Evolutionary conservation across 768 basidiomycete species (phyloP).

Genomic region (Naganishia randhawae): DNA sequence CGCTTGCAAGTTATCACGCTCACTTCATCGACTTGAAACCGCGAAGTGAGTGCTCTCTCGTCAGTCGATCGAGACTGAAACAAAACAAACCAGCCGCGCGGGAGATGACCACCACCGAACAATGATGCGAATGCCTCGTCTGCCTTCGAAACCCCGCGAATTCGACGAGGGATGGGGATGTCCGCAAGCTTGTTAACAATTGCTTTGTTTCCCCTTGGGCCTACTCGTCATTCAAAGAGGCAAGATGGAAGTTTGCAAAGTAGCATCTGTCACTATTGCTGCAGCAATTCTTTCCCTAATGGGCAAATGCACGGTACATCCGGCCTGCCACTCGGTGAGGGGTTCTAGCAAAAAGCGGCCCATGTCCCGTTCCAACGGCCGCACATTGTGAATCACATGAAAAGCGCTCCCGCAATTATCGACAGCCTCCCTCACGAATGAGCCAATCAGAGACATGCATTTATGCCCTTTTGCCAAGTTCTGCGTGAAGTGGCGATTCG

Average conservation of each 20-base stretch:
- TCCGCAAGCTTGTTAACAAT: too few relatives aligned
- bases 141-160: background rate
- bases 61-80: conserved; percentile 21
- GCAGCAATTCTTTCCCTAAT: too few relatives aligned
- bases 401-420: background rate
- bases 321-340: too few relatives aligned
- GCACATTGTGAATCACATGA: background rate
- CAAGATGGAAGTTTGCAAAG: too few relatives aligned
- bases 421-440: background rate
- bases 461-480: background rate
- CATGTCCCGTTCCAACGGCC: background rate
- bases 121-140: background rate
- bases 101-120: background rate
- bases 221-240: too few relatives aligned
- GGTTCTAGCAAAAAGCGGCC: too few relatives aligned
- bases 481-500: too few relatives aligned
- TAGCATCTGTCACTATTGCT: too few relatives aligned
- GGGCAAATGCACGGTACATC: too few relatives aligned
- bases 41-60: background rate
- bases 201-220: too few relatives aligned
- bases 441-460: background rate
- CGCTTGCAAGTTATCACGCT: background rate
- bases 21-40: background rate
- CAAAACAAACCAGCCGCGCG: conserved; percentile 19
- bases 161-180: too few relatives aligned